These are phyloP conservation scores for Candida silvatica DNA, from an alignment of 805 yeast genomes.

Conservation along the genomic window DNA sequence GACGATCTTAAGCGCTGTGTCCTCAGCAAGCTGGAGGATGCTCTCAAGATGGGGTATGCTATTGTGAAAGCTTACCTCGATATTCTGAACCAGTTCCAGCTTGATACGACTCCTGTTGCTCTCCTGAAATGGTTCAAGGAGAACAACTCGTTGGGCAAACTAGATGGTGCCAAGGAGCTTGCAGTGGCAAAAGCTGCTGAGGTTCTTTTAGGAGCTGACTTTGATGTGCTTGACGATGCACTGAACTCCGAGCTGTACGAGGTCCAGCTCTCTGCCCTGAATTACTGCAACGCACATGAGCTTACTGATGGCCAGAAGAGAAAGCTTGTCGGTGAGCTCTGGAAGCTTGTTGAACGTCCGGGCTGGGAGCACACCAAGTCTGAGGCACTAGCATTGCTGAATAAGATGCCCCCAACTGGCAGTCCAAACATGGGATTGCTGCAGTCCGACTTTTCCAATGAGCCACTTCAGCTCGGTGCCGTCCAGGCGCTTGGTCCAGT, in stretches of 20 bases:
- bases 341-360: slow-evolving; percentile 17
- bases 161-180: slow-evolving; percentile 45
- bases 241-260: slow-evolving; percentile 33
- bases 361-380: slow-evolving; percentile 40
- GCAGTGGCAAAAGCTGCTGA: slow-evolving; percentile 27
- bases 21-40: slow-evolving; percentile 12
- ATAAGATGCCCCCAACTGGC: no score
- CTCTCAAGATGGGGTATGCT: slow-evolving; percentile 17
- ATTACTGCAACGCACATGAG: slow-evolving; percentile 16
- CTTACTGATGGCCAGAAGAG: slow-evolving; percentile 2
- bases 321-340: slow-evolving; percentile 8
- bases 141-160: slow-evolving; percentile 20
- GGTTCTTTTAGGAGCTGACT: background rate
- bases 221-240: slow-evolving; percentile 22
- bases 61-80: slow-evolving; percentile 4
- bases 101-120: slow-evolving; percentile 8
- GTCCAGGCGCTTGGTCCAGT: slow-evolving; percentile 45
- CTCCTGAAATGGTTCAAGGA: slow-evolving; percentile 29
- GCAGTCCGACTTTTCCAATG: slow-evolving; percentile 26
- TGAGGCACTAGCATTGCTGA: slow-evolving; percentile 28
- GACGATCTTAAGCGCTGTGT: no score
- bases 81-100: background rate
- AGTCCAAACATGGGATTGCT: no score
- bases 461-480: slow-evolving; percentile 38
- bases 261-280: slow-evolving; percentile 34